Percentiles rank a stretch among this genome's conserved stretches.
Evolutionary conservation across 2,329 filamentous ascomycete species (phyloP).

Genomic region (Decorospora gaudefroyi): DNA sequence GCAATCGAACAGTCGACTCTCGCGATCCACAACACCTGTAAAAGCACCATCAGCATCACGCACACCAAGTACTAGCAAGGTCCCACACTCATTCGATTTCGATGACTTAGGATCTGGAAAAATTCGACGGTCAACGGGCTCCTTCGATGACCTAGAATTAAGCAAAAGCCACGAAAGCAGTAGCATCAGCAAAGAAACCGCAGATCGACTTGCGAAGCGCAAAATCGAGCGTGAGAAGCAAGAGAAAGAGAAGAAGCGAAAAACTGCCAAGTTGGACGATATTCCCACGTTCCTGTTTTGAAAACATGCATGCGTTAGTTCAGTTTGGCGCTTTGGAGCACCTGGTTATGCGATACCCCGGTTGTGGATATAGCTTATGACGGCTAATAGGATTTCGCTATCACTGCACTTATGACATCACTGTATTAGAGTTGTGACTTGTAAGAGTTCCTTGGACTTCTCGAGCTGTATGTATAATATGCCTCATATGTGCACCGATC

Average conservation of each 20-base stretch:
- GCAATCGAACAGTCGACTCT: not conserved
- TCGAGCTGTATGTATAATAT: no score
- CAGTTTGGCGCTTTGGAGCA: not conserved
- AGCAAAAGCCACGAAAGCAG: not conserved
- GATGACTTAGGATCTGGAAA: not conserved
- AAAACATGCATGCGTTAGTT: not conserved
- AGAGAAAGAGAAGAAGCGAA: slow-evolving; percentile 33
- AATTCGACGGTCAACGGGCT: slow-evolving; percentile 7
- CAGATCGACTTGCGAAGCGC: slow-evolving; percentile 40
- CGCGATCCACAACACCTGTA: slow-evolving; percentile 6
- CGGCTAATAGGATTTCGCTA: no score
- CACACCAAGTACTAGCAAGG: not conserved
- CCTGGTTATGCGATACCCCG: slow-evolving; percentile 4
- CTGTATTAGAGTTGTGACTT: no score
- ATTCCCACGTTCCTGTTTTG: slow-evolving; percentile 54
- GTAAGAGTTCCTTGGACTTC: no score
- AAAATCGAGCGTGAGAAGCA: slow-evolving; percentile 34
- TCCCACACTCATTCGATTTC: not conserved
- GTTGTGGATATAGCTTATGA: not conserved
- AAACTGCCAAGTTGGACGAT: slow-evolving; percentile 39
- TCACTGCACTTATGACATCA: no score
- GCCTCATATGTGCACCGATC: no score
- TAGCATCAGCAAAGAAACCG: slow-evolving; percentile 24
- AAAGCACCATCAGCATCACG: not conserved
- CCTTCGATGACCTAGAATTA: slow-evolving; percentile 14